Evolutionary conservation across 2,329 filamentous ascomycete genomes (phyloP), one percentile per base, ranked within the genome.

Genomic region (Phaeosphaeria sp.): DNA sequence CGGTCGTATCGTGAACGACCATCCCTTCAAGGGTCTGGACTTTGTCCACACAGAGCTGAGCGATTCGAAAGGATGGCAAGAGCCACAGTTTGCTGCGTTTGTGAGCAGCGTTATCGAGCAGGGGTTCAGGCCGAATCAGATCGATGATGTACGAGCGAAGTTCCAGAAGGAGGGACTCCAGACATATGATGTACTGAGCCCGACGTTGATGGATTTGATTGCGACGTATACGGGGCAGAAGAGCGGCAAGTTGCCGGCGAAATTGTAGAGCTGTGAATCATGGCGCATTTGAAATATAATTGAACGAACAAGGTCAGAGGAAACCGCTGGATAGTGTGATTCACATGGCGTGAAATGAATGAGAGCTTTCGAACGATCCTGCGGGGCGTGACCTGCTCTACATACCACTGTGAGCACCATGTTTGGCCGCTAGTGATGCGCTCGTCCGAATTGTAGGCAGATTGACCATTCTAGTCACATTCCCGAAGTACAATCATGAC

Each of bases 31-130:
- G 73, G 88, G 88, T 0, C 79, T 90, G n/a, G 87, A 89, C 72
- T 90, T 90, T 72, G 86, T 90, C 11, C 88, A 90, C 74, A 80
- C 80, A 1, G 88, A 91, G 76, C 77, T 91, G 45, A 85, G 82
- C 18, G 78, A 83, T 50, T 74, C 83, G 53, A 81, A 84, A 71
- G 87, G 87, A n/a, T 90, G 88, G 87, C 87, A 90, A 76, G 88
- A 89, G 77, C 87, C 87, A 6, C 87, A 90, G 69, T 91, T 90
- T 64, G 88, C 88, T 2, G 88, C 83, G 0, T 91, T 90, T 59
- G 87, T 90, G 40, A 86, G 84, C 36, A 87, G 84, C 55, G 86
- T 90, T 57, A 89, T 90, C 57, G 88, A 90, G 82, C 87, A 89
- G 69, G 88, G 88, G 1, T 88, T 86, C 65, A 74, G 83, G 47